Base-by-base conservation (phyloP, 257 asterid genomes). In the Misopates orontium region DNA sequence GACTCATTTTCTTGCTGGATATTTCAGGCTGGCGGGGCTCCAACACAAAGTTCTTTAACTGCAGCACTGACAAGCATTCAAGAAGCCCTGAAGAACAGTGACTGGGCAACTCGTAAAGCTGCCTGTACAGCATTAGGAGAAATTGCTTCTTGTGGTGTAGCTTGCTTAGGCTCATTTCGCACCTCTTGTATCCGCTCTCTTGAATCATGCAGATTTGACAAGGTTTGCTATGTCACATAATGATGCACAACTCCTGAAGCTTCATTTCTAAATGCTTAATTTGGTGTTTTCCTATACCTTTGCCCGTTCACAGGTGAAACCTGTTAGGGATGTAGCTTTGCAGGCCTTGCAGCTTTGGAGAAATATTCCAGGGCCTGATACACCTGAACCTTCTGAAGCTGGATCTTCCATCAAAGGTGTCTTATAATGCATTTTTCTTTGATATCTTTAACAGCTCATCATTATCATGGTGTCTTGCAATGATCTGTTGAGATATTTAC, bases 191-290 rank as follows among this genome's bases (percentile, higher is more conserved):
- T 86, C 66, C 80, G 85, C 49, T 73, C 82, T 75, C 94, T 93
- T n/a, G 99, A 90, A 80, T 79, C 96, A 36, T 93, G 97, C 66
- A 97, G 96, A 57, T 93, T 90, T 24, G 99, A 93, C 77, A 93
- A 93, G 99, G 97, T 90, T 58, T 36, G 73, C 59, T 66, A 42
- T 68, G 17, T 24, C 47, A 47, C 64, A 68, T 48, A 73, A 49
- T 39, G 58, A 60, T 49, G 50, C 54, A 18, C 47, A 48, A 25
- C 56, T 73, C 56, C 56, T 9, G 23, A 62, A 57, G 58, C 66
- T 64, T 77, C 76, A 36, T 54, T 32, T 11, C 12, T 60, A 61
- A 71, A 63, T 75, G 64, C 77, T 75, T 60, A 48, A 65, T 66
- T 65, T 64, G 68, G 56, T 66, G 19, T 49, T n/a, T 61, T 62